These are phyloP conservation scores for Ophiostoma piceae DNA, from an alignment of 2,329 filamentous ascomycete species.

Conservation along the genomic window DNA sequence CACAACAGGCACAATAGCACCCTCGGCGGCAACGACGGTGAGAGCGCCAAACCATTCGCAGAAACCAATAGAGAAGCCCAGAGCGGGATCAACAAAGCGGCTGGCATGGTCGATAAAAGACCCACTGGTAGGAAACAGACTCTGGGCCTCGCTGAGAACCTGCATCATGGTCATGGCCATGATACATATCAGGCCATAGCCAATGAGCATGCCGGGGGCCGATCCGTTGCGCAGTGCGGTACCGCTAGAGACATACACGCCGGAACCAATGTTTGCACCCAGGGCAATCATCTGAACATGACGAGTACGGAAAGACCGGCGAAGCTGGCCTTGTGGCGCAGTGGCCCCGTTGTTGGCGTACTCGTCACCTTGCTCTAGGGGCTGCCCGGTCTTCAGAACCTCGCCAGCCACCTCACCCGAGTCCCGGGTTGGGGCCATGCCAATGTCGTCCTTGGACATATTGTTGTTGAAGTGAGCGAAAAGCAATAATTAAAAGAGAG, in stretches of 20 bases:
- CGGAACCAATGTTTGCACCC: constrained; percentile 26
- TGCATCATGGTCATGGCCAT: constrained; percentile 26
- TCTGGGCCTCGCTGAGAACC: constrained; percentile 24
- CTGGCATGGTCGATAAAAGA: constrained; percentile 52
- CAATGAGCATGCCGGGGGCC: constrained; percentile 41
- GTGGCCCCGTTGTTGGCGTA: constrained; percentile 18
- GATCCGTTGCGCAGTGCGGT: constrained; percentile 53
- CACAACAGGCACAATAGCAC: constrained; percentile 23
- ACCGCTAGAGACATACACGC: constrained; percentile 24
- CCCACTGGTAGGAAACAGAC: constrained; percentile 44
- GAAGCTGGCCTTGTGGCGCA: constrained; percentile 19
- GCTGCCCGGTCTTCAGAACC: constrained; percentile 18
- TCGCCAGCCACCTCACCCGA: constrained; percentile 23
- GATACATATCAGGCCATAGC: constrained; percentile 24
- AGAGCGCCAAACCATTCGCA: constrained; percentile 45
- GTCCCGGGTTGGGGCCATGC: constrained; percentile 17
- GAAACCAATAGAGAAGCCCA: constrained; percentile 53
- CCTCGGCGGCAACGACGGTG: constrained; percentile 25
- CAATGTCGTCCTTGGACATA: constrained; percentile 21
- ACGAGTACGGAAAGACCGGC: constrained; percentile 22
- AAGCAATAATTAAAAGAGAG: not conserved
- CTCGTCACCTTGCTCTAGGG: constrained; percentile 23
- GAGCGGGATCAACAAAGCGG: constrained; percentile 51
- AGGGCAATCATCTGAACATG: constrained; percentile 27
- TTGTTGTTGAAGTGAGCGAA: not conserved